Evolutionary conservation across 2,329 filamentous ascomycete genomes (phyloP), one percentile per base, ranked within the genome.

Genomic region (Diaporthe sp.): DNA sequence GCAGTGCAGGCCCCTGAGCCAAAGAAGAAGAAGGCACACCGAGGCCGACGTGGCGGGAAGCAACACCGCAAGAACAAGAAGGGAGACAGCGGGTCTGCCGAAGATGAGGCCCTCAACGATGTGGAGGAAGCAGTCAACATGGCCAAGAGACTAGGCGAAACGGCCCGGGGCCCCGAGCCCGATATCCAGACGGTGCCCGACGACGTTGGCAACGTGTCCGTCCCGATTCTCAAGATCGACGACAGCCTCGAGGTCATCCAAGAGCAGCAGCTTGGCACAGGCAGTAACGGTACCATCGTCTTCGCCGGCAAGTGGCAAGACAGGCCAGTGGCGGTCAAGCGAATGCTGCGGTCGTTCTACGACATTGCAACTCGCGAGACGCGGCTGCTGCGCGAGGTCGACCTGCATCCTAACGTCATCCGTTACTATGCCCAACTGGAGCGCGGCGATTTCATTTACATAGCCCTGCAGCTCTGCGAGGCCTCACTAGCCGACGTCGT

Each of bases 361-460:
- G 96, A 98, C 77, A 94, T 99, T 78, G 97, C 97, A 0, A 95
- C 94, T 15, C 95, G 98, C 79, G 97, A 99, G 84, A 97, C 98
- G 1, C 93, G 93, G 75, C 87, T 98, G 70, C 85, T 99, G 15
- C 90, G 97, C 75, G 95, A 98, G 82, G 98, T 96, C 80, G 97
- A 99, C 78, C 94, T 98, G 79, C 97, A 99, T 80, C 93, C 94
- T 17, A 98, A 99, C 82, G 96, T 99, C 55, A 97, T 99, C 77
- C 94, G 96, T 51, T 99, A 99, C 81, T 98, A 95, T 80, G 95
- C 96, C 65, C 96, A 98, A 79, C 94, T 98, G 79, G 92, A 94
- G 79, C 94, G 95, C 15, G 91, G 94, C 47, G 94, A 94, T 25
- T 99, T 99, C 83, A 88, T 98, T 50, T 99, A 99, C 82, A 99